Conservation (phyloP, 495 filamentous ascomycete genomes). For the Lasiosphaeria miniovina region DNA sequence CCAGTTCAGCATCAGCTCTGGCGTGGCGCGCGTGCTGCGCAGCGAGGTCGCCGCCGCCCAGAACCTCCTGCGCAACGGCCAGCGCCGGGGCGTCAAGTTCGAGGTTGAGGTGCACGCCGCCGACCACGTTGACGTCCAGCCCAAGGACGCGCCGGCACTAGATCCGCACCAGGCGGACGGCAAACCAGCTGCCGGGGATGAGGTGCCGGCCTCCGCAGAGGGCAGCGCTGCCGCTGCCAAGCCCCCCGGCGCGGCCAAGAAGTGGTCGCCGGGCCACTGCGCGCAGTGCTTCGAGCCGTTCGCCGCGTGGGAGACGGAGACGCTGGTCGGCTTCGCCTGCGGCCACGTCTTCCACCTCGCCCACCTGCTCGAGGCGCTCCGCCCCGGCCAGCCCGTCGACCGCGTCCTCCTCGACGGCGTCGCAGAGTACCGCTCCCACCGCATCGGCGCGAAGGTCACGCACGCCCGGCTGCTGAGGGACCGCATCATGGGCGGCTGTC, state of each 20-base stretch:
- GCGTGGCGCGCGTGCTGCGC: constrained; percentile 80
- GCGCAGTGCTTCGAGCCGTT: constrained; percentile 63
- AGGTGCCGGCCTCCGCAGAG: constrained; percentile 3
- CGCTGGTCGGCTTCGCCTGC: constrained; percentile 87
- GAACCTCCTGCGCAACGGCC: constrained; percentile 70
- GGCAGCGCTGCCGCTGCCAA: constrained; percentile 19
- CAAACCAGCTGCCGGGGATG: constrained; percentile 4
- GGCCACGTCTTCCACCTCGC: constrained; percentile 86
- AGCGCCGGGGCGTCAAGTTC: constrained; percentile 82
- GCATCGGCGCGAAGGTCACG: constrained; percentile 81
- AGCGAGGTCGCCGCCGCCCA: constrained; percentile 84
- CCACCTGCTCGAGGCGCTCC: constrained; percentile 61
- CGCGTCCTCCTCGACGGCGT: constrained; percentile 25
- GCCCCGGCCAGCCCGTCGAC: constrained; percentile 36
- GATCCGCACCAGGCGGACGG: constrained; percentile 15
- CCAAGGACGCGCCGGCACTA: constrained; percentile 25
- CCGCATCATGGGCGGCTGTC: constrained; percentile 66
- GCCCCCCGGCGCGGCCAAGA: constrained; percentile 14
- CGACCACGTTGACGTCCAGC: constrained; percentile 40
- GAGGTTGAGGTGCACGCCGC: constrained; percentile 56
- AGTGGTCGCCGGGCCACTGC: constrained; percentile 52
- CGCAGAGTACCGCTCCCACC: constrained; percentile 40
- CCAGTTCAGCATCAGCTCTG: constrained; percentile 83
- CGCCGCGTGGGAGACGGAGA: constrained; percentile 61
- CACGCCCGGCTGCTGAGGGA: constrained; percentile 77